Base-by-base conservation (phyloP, 2,329 filamentous ascomycete genomes). In the Fusarium verticillioides region DNA sequence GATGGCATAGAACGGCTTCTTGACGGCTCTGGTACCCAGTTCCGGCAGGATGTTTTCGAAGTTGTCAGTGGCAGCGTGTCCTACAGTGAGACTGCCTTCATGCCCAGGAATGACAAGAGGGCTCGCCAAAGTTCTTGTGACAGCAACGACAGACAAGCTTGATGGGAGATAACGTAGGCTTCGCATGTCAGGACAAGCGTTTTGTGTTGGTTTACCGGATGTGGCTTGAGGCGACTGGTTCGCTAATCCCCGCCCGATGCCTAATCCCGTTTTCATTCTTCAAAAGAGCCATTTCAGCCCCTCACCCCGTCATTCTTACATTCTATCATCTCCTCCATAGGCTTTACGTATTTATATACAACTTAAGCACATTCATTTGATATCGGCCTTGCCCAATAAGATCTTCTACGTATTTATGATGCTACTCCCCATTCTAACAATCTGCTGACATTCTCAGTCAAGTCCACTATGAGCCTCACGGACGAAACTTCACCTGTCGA, bases 341-440 rank as follows among this genome's bases (percentile, higher is more conserved):
- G 10, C 1, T 13, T 7, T 46, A 1, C 18, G 18, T 3, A 21
- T 21, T 15, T 0, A 0, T 28, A 28, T 3, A 46, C 0, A 28
- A 21, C 18, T 7, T 28, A 0, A 1, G 18, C 5, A 26, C 6
- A 1, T 2, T 1, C 2, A 18, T 43, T 10, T 10, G 7, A 18
- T 4, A 18, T 26, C n/a, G 1, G 9, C 0, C 3, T 23, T 23
- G 6, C 2, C 15, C 9, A 46, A 4, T 8, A 28, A 23, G 2
- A 5, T 26, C 43, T 7, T 2, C 19, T 46, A 46, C 2, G 0
- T 1, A 2, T 4, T 9, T 28, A 0, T 2, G 12, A 28, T 46
- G 23, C 18, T 5, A 21, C 23, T 0, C 4, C 11, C 43, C 4
- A 3, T 21, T 4, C 7, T 4, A 21, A 28, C 3, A 21, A 9